Conservation (phyloP, 805 yeast species). For the Saccharomycodes ludwigii region DNA sequence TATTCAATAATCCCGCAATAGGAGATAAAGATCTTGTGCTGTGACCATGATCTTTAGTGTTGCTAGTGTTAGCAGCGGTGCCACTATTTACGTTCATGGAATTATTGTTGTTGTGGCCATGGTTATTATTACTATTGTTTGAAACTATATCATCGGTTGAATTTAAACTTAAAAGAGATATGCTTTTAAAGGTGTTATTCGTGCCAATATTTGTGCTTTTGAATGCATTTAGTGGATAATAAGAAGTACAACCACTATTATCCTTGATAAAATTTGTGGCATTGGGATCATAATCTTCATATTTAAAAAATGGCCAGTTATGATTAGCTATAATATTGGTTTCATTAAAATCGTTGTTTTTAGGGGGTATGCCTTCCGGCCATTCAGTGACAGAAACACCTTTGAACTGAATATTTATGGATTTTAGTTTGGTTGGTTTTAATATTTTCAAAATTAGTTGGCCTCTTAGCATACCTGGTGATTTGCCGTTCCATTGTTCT, state of each 20-base stretch:
- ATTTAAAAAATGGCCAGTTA: constrained; percentile 79
- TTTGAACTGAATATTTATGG: constrained; percentile 45
- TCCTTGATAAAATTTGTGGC: constrained; percentile 4
- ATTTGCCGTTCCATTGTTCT: constrained; percentile 47
- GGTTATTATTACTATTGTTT: background rate
- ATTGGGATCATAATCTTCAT: constrained; percentile 30
- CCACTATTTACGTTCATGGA: no score
- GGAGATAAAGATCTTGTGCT: constrained; percentile 1
- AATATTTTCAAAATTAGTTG: constrained; percentile 55
- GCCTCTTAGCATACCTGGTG: constrained; percentile 77
- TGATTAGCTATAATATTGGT: constrained; percentile 56
- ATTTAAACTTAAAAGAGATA: background rate
- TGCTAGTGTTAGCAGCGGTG: background rate
- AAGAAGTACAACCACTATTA: constrained; percentile 12
- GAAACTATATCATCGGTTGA: background rate
- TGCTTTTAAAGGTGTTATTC: constrained; percentile 1
- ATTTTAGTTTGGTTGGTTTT: constrained; percentile 61
- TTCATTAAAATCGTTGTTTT: constrained; percentile 29
- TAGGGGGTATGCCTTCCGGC: constrained; percentile 97
- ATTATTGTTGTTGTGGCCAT: background rate
- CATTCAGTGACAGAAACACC: constrained; percentile 78
- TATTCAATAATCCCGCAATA: background rate
- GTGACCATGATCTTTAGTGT: background rate
- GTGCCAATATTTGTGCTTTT: constrained; percentile 6
- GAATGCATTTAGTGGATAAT: constrained; percentile 8